These are phyloP conservation scores for Lactarius quietus DNA, from an alignment of 768 basidiomycete genomes.

Conservation along the genomic window DNA sequence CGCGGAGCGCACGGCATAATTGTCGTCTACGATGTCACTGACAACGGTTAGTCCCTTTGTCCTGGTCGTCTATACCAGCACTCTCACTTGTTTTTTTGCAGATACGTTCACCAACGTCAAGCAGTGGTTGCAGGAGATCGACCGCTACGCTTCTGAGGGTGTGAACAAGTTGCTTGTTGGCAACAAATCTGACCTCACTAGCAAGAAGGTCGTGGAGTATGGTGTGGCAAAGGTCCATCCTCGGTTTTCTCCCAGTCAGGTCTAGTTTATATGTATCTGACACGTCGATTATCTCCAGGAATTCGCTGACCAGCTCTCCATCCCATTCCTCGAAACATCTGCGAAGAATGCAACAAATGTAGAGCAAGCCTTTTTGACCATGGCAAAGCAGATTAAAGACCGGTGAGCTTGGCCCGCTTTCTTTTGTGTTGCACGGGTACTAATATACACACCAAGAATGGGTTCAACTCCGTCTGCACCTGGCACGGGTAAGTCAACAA, in stretches of 20 bases:
- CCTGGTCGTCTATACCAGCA: neutral
- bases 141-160: slow-evolving; percentile 94
- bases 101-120: slow-evolving; percentile 96
- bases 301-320: slow-evolving; percentile 90
- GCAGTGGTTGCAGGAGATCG: slow-evolving; percentile 92
- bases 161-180: slow-evolving; percentile 99
- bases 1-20: slow-evolving; percentile 98
- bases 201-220: slow-evolving; percentile 94
- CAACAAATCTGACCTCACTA: slow-evolving; percentile 97
- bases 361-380: slow-evolving; percentile 98
- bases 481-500: slow-evolving; percentile 74
- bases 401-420: slow-evolving; percentile 45
- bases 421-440: neutral
- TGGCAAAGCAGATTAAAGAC: slow-evolving; percentile 96
- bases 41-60: slow-evolving; percentile 58
- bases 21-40: slow-evolving; percentile 97
- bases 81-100: slow-evolving; percentile 33
- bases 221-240: slow-evolving; percentile 71
- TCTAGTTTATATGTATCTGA: slow-evolving; percentile 7
- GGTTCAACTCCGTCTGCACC: slow-evolving; percentile 74
- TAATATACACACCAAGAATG: slow-evolving; percentile 52
- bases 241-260: neutral
- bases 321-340: slow-evolving; percentile 98
- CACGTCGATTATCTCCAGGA: slow-evolving; percentile 48
- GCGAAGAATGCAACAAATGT: slow-evolving; percentile 99